Evolutionary conservation across 139 green algal species (phyloP), one percentile per base, ranked within the genome.

Genomic region (Tetraselmis striata): DNA sequence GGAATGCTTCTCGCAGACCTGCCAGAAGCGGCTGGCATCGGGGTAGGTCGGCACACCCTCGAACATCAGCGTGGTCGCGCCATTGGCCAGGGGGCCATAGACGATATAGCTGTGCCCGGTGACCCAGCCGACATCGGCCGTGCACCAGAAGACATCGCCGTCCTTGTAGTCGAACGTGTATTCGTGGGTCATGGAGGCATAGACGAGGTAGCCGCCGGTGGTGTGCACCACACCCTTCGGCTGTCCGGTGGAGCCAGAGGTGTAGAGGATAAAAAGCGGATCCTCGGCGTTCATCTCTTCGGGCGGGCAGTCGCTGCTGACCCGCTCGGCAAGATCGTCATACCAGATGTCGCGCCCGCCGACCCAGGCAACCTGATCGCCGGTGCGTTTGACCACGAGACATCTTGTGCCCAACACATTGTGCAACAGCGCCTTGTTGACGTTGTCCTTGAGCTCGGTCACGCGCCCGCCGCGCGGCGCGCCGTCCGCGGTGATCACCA

Each of bases 111-210:
- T 92, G 92, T 98, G 94, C 2, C 94, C 91, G 29, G 90, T 94
- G 77, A 93, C 89, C 90, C 90, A 94, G 18, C 45, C 45, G 86
- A 95, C 98, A 89, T 98, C 95, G 5, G 96, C 96, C 11, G 95
- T 98, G 87, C 91, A 98, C 95, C 94, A 98, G 88, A 94, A 99
- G 1, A 98, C 86, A 85, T 98, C 96, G 0, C 89, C 92, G 0
- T 81, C 84, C 31, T 94, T 87, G 83, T 95, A 83, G 83, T 96
- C 91, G 82, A 98, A 96, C 23, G 95, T 85, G 83, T 96, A 95
- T 86, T 96, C 95, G n/a, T n/a, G n/a, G n/a, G n/a, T n/a, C n/a
- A n/a, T n/a, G 24, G 83, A 80, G 1, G 84, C 80, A 80, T 89
- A 89, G 80, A 97, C 84, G 94, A 98, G 97, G 91, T 95, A 97